Percentiles rank a stretch among this genome's conserved stretches.
phyloP scores from a whole-genome alignment of 306 rosid species.

The Erythrophleum fordii region DNA sequence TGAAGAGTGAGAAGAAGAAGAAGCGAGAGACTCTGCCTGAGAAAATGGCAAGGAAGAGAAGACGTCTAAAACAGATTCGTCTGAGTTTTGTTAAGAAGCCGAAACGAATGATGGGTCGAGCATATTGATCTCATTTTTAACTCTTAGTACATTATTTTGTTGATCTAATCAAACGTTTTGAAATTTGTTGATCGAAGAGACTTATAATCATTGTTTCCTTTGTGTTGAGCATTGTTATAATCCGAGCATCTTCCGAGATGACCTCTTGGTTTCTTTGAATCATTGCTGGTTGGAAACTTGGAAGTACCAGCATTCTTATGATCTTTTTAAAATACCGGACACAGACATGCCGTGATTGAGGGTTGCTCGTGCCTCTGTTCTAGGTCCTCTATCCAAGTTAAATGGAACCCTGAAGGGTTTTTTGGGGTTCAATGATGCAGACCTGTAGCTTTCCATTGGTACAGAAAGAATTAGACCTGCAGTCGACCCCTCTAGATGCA shows the following conservation, averaged over 20 bases:
- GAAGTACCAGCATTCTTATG: not conserved
- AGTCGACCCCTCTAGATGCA: no score
- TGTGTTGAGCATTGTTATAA: conserved; percentile 18
- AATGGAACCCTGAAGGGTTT: not conserved
- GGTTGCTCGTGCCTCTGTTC: not conserved
- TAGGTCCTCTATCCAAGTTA: not conserved
- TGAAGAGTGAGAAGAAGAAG: conserved; percentile 59
- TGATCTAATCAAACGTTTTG: conserved; percentile 27
- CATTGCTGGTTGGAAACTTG: not conserved
- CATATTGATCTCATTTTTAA: conserved; percentile 26
- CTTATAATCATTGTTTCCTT: conserved; percentile 35
- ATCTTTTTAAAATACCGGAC: not conserved
- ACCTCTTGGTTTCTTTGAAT: conserved; percentile 4
- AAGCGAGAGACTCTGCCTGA: conserved; percentile 85
- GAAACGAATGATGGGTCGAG: conserved; percentile 47
- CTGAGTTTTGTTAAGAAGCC: conserved; percentile 86
- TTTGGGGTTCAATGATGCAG: not conserved
- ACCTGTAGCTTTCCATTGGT: no score
- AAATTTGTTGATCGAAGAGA: conserved; percentile 14
- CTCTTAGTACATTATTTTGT: not conserved
- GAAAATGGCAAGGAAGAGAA: conserved; percentile 91
- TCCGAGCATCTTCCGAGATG: not conserved
- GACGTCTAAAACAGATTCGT: conserved; percentile 79
- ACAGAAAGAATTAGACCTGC: no score
- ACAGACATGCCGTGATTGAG: not conserved